These are phyloP conservation scores for Pleurotus ostreatus DNA, from an alignment of 768 basidiomycete genomes.

Conservation along the genomic window DNA sequence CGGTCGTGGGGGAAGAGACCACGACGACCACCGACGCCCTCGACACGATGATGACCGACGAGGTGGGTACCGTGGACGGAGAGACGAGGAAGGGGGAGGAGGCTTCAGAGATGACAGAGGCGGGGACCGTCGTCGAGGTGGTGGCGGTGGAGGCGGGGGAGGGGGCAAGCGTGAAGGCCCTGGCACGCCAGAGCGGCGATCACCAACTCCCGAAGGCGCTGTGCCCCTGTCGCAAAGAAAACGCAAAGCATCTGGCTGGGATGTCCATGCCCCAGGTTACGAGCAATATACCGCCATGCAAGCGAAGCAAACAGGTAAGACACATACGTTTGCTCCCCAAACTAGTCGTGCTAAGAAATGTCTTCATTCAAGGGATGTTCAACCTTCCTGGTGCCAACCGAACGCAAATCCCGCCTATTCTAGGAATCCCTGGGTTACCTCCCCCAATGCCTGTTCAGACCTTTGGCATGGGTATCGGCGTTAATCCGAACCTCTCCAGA, in stretches of 20 bases:
- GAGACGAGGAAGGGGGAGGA: conserved; percentile 30
- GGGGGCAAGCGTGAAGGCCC: conserved; percentile 50
- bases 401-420: conserved; percentile 79
- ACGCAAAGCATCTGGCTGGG: conserved; percentile 92
- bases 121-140: conserved; percentile 34
- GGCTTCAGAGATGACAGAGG: conserved; percentile 33
- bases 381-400: conserved; percentile 94
- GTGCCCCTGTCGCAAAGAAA: conserved; percentile 81
- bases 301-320: conserved; percentile 94
- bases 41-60: conserved; percentile 49
- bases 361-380: conserved; percentile 68
- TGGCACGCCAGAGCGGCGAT: conserved; percentile 75
- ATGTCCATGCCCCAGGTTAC: conserved; percentile 92
- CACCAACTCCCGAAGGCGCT: conserved; percentile 86
- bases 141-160: conserved; percentile 35
- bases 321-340: conserved; percentile 10
- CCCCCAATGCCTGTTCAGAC: conserved; percentile 81
- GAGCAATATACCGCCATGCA: conserved; percentile 94
- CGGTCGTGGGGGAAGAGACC: conserved; percentile 38
- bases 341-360: not conserved
- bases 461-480: conserved; percentile 83
- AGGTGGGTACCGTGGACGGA: conserved; percentile 35
- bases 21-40: conserved; percentile 41
- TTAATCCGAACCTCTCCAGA: conserved; percentile 84
- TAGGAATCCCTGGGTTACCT: conserved; percentile 77